These are phyloP conservation scores for Cladophialophora yegresii DNA, from an alignment of 2,329 filamentous ascomycete genomes.

Conservation along the genomic window DNA sequence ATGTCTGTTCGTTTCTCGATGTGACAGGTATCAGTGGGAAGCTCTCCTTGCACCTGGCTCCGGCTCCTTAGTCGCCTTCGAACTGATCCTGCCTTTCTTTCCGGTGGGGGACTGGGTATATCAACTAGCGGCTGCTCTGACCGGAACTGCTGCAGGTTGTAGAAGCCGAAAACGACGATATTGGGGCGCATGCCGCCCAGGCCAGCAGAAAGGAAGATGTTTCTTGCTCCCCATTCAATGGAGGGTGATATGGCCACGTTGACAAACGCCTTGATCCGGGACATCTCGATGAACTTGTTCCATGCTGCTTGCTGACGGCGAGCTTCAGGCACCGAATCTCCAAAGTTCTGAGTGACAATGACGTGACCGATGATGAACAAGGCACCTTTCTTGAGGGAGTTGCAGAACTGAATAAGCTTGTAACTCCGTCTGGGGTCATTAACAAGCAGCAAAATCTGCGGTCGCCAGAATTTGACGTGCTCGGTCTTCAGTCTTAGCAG, in stretches of 20 bases:
- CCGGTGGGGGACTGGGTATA: constrained; percentile 54
- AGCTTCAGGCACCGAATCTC: constrained; percentile 74
- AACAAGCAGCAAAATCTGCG: constrained; percentile 80
- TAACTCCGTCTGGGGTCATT: constrained; percentile 81
- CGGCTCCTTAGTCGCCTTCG: constrained; percentile 29
- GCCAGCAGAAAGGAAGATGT: constrained; percentile 77
- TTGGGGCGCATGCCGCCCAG: constrained; percentile 87
- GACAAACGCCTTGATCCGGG: constrained; percentile 84
- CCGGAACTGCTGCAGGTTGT: constrained; percentile 76
- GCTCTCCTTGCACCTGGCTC: constrained; percentile 52
- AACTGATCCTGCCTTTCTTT: constrained; percentile 28
- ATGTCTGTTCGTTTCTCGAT: constrained; percentile 69
- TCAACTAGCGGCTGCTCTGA: constrained; percentile 59
- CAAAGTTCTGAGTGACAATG: constrained; percentile 82
- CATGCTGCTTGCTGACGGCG: constrained; percentile 77
- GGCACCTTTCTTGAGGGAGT: constrained; percentile 83
- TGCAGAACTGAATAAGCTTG: constrained; percentile 85
- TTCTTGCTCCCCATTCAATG: constrained; percentile 81
- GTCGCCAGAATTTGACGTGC: constrained; percentile 92
- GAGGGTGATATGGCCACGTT: constrained; percentile 81
- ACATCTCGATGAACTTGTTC: constrained; percentile 85
- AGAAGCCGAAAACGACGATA: constrained; percentile 78
- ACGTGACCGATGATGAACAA: constrained; percentile 85
- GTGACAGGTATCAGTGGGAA: constrained; percentile 70
- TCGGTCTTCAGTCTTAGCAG: constrained; percentile 79